Conservation (phyloP, 805 yeast genomes). For the Debaryomyces tyrocola region DNA sequence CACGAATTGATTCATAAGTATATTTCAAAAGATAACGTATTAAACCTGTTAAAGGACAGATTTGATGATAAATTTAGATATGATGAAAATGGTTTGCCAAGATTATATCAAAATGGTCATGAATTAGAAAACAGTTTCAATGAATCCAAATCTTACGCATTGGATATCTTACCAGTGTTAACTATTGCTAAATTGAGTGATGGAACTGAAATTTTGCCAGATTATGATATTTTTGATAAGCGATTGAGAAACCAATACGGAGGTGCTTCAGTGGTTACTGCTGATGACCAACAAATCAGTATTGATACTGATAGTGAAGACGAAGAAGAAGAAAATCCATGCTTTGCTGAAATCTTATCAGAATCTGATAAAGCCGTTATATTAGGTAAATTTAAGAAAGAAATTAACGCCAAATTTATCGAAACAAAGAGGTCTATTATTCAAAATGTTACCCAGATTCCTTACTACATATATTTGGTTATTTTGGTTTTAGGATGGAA, state of each 20-base stretch:
- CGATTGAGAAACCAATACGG: constrained; percentile 18
- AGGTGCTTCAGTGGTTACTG: constrained; percentile 13
- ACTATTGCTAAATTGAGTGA: constrained; percentile 53
- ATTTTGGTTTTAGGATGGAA: constrained; percentile 89
- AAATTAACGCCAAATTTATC: constrained; percentile 74
- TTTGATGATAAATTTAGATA: constrained; percentile 85
- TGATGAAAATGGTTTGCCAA: constrained; percentile 80
- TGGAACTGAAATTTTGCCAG: constrained; percentile 62
- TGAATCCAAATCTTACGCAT: constrained; percentile 58
- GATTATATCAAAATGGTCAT: constrained; percentile 69
- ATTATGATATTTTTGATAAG: constrained; percentile 42
- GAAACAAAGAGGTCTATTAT: constrained; percentile 89
- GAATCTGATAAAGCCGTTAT: constrained; percentile 59
- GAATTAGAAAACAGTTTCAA: constrained; percentile 71
- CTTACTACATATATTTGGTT: constrained; percentile 74
- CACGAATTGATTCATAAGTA: constrained; percentile 59
- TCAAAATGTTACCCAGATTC: constrained; percentile 75
- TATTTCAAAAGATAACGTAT: constrained; percentile 64
- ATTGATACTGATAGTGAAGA: constrained; percentile 21
- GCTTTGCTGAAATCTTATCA: constrained; percentile 58
- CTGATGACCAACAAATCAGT: constrained; percentile 19
- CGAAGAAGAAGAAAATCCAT: constrained; percentile 28
- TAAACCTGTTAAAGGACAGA: constrained; percentile 66
- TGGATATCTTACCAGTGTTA: constrained; percentile 57
- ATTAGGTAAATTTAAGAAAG: constrained; percentile 61